Evolutionary conservation across 345 rosid genomes (phyloP), one percentile per base, ranked within the genome.

Genomic region (Chamaenerion angustifolium): DNA sequence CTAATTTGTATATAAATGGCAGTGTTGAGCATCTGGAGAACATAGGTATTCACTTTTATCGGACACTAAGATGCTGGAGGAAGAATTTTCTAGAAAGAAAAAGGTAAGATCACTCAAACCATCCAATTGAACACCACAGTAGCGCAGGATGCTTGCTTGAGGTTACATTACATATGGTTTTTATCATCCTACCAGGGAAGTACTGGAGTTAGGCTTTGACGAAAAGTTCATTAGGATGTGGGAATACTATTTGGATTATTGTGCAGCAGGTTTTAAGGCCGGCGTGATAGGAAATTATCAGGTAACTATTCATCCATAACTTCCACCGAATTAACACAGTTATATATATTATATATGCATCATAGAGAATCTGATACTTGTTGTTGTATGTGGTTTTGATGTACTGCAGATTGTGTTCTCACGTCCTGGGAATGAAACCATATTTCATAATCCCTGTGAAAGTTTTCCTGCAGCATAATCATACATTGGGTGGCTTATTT

Each of bases 181-280:
- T 31, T 31, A 7, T 4, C 46, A 6, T 43, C 37, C 12, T 25
- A 57, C 48, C 64, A 86, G 98, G 62, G 51, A 82, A 78, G 80
- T 87, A 62, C 37, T 56, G 60, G 72, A 67, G 12, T 64, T 92
- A 40, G 96, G 93, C 64, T 83, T 92, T 64, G 43, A 76, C 46
- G 85, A 92, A 21, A 68, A 80, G 59, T 92, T 92, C 79, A 60
- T 82, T 2, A 58, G 93, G 42, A 87, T 92, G 13, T 92, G 96
- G 96, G 95, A 86, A 56, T 92, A 87, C 49, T 92, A 92, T 64
- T 92, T 92, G 31, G 93, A 86, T 54, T 83, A 92, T 42, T 80
- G 77, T 9, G 92, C 95, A 19, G 95, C 95, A 17, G 89, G 93
- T 49, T 92, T 82, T 70, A 81, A 78, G 72, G 61, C 89, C 1